Percentiles rank a stretch among this genome's conserved stretches.
These are phyloP conservation scores for Sapria himalayana DNA, from an alignment of 345 rosid genomes.

Conservation along the genomic window DNA sequence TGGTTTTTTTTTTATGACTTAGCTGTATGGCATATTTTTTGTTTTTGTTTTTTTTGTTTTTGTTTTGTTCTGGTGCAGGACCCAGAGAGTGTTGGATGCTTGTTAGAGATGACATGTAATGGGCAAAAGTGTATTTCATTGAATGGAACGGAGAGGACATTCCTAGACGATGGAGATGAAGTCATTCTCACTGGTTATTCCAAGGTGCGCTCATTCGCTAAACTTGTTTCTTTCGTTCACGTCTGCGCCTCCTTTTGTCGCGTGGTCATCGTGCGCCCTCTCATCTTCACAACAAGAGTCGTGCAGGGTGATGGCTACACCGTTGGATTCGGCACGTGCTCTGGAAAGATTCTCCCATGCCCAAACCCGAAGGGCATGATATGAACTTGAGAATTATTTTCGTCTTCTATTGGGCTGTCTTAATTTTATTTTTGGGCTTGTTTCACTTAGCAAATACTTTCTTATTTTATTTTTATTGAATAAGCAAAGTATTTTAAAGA, in stretches of 20 bases:
- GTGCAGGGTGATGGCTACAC: slow-evolving; percentile 81
- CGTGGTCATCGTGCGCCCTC: neutral
- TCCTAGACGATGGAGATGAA: slow-evolving; percentile 91
- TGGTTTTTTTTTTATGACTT: no score
- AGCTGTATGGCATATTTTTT: no score
- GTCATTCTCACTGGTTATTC: slow-evolving; percentile 54
- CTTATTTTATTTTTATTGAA: no score
- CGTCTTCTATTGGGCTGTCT: no score
- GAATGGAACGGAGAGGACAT: slow-evolving; percentile 39
- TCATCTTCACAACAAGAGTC: no score
- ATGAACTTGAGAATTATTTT: no score
- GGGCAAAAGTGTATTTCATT: slow-evolving; percentile 60
- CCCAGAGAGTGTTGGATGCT: slow-evolving; percentile 71
- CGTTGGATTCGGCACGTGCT: slow-evolving; percentile 78
- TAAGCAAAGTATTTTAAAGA: no score
- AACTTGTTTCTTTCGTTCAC: neutral
- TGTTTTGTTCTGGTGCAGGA: no score
- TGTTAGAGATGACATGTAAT: slow-evolving; percentile 88
- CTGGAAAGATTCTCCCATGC: slow-evolving; percentile 56
- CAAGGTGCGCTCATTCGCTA: slow-evolving; percentile 30
- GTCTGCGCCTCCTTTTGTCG: slow-evolving; percentile 1
- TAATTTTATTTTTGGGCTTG: no score
- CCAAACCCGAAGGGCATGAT: no score
- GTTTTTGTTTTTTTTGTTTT: no score
- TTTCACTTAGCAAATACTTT: no score